A percentile compares a stretch with the other conserved stretches of the same genome.
Conservation (phyloP, 2,329 filamentous ascomycete genomes). For the Lasiodiplodia sp. region DNA sequence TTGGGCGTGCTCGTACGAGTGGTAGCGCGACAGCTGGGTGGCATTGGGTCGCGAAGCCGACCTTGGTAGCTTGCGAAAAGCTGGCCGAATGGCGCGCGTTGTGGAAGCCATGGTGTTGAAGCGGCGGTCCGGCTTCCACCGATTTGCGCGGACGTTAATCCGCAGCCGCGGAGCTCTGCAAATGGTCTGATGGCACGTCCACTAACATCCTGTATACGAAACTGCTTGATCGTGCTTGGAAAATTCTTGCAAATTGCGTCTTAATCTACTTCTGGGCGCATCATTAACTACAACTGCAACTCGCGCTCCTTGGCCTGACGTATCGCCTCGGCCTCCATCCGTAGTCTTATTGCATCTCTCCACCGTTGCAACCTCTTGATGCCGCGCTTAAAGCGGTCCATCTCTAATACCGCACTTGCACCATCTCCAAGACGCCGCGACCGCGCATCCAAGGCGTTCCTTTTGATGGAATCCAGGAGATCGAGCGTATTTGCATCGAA, state of each 20-base stretch:
- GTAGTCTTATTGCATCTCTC: conserved; percentile 39
- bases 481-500: conserved; percentile 59
- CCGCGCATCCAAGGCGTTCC: conserved; percentile 37
- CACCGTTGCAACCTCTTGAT: conserved; percentile 42
- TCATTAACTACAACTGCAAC: conserved; percentile 1
- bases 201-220: background rate
- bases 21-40: conserved; percentile 36
- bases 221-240: background rate
- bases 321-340: conserved; percentile 39
- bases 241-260: background rate
- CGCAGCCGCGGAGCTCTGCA: conserved; percentile 6
- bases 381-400: conserved; percentile 45
- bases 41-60: conserved; percentile 35
- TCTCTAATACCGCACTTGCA: conserved; percentile 42
- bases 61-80: conserved; percentile 39
- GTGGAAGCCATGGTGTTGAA: conserved; percentile 40
- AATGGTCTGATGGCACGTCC: conserved; percentile 20
- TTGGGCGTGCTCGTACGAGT: conserved; percentile 46
- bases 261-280: background rate
- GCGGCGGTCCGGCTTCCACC: conserved; percentile 6
- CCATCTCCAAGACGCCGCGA: conserved; percentile 39
- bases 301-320: conserved; percentile 20
- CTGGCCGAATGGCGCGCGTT: conserved; percentile 37
- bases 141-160: conserved; percentile 3
- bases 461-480: conserved; percentile 47